Evolutionary conservation across 768 basidiomycete species (phyloP), one percentile per base, ranked within the genome.

Genomic region (Pholiota molesta): DNA sequence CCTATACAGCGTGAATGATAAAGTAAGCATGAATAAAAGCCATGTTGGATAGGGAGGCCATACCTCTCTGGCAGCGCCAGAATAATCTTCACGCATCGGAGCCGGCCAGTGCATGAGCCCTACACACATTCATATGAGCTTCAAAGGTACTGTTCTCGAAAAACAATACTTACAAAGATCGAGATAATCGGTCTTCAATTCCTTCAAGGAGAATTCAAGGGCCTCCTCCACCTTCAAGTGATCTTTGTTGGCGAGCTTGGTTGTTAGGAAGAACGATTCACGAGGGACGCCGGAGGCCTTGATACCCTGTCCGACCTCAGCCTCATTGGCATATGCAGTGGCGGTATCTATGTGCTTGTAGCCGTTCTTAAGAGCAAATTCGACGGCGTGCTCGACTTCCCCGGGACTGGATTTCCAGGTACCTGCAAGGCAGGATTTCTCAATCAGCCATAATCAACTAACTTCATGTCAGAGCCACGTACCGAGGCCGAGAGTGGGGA

Each of bases 51-150:
- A 42, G 42, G 9, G 19, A 11, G 10, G 61, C 13, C 75, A 2
- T 60, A 77, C 76, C 3, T 73, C 77, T 68, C 79, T 83, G 68
- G 90, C 85, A 7, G 86, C 66, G 9, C 64, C 78, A 19, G 81
- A 76, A 55, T 78, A 78, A 61, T 84, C 85, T 45, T 67, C 66
- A 11, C 82, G 84, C 85, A 91, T 85, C 35, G 91, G 88, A 19
- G 89, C 85, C 14, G 92, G 93, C 92, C 91, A 92, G 75, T 92
- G 91, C 83, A 92, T 86, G 61, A 92, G 78, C 84, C 86, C 87
- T 89, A 16, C 61, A 5, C 47, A 52, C 21, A 7, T 8, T 21
- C 31, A 60, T 45, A 17, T 33, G 3, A 39, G 31, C 23, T 26
- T 29, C 31, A 16, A 19, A 33, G 26, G 28, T 17, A 17, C 9